Base-by-base conservation (phyloP, 768 basidiomycete genomes). In the Gautieria morchelliformis region DNA sequence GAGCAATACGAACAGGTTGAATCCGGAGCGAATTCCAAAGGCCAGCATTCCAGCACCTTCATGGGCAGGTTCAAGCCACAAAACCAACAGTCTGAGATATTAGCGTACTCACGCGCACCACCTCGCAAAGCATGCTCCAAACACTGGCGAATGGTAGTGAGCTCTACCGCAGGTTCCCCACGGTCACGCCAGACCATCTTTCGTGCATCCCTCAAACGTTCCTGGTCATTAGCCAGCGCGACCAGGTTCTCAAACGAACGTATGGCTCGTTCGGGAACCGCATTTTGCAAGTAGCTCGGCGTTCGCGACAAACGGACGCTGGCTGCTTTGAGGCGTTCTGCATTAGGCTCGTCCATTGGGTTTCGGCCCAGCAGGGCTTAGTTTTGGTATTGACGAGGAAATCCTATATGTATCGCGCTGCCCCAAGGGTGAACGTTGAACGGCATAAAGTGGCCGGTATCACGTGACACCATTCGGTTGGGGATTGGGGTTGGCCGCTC, bases 171-270 rank as follows among this genome's bases (percentile, higher is more conserved):
- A 17, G 83, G 85, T 68, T 91, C 83, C 3, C 90, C 89, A 60
- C 78, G 74, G 63, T 90, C 85, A 12, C 87, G 75, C 87, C 89
- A 89, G 3, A 93, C 81, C 69, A 91, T 85, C 67, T 82, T 88
- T 55, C 86, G 77, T 0, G 89, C 87, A 56, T 82, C 83, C 60
- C 71, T 78, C 33, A 92, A 73, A 2, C 80, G 75, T 59, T 92
- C 87, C 66, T 89, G 85, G 68, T 87, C 82, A 69, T 91, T 90
- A 5, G 90, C 91, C 56, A 93, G 76, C 14, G 86, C 87, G 20
- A 90, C 84, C 8, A 93, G 74, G 65, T 88, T 89, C 66, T 92
- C 89, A 62, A 92, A 92, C 0, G 87, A 90, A 9, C 80, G 77
- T 72, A 87, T 82, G 4, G 84, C 79, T 37, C 74, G 70, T 14